Percentiles rank a stretch among this genome's conserved stretches.
phyloP scores from a whole-genome alignment of 495 filamentous ascomycete genomes.

The Monascus purpureus region DNA sequence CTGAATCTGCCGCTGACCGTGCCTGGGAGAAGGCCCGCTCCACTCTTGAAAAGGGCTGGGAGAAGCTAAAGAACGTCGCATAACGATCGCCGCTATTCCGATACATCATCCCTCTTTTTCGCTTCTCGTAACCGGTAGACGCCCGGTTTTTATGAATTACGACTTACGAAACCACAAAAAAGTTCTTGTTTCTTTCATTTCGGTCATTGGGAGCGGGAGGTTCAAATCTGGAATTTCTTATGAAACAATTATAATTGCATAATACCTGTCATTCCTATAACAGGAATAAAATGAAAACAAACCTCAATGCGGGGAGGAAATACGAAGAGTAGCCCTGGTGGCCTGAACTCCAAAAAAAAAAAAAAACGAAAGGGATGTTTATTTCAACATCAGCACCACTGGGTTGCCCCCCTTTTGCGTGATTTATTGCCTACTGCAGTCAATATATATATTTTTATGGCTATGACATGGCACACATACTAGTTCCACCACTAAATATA shows the following conservation, averaged over 20 bases:
- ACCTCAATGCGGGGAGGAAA: too few relatives aligned
- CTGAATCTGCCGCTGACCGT: constrained; percentile 24
- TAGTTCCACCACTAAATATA: too few relatives aligned
- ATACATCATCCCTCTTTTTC: neutral
- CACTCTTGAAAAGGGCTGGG: constrained; percentile 31
- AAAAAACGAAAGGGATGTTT: neutral
- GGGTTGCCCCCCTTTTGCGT: neutral
- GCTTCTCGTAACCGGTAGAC: neutral
- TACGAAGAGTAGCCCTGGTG: too few relatives aligned
- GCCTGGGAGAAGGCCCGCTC: constrained; percentile 27
- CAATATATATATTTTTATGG: too few relatives aligned
- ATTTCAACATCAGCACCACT: neutral
- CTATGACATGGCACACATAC: too few relatives aligned
- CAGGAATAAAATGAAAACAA: too few relatives aligned
- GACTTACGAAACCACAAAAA: constrained; percentile 1
- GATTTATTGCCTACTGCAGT: too few relatives aligned
- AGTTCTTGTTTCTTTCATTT: constrained; percentile 2
- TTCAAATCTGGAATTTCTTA: too few relatives aligned
- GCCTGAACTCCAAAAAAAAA: neutral
- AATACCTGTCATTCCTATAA: too few relatives aligned
- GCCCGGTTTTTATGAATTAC: neutral
- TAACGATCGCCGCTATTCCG: constrained; percentile 6
- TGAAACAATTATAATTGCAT: too few relatives aligned
- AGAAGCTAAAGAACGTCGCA: constrained; percentile 27
- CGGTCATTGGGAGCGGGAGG: too few relatives aligned